These are phyloP conservation scores for Anacardium occidentale DNA, from an alignment of 345 rosid species.

Conservation along the genomic window DNA sequence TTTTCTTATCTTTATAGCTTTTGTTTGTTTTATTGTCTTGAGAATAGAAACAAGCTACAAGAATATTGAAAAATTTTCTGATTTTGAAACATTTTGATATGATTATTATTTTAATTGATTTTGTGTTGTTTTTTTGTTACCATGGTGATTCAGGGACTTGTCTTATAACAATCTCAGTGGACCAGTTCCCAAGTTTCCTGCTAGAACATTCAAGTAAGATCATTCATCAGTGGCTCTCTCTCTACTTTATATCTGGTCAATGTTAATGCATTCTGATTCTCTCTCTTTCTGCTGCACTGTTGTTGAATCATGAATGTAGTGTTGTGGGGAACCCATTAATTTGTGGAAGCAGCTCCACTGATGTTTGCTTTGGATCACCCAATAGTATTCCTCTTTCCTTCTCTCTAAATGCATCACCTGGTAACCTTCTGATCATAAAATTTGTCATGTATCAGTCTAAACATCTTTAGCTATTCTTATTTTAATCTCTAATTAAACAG, in stretches of 20 bases:
- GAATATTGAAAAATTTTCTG: background rate
- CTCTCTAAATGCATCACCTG: slow-evolving; percentile 52
- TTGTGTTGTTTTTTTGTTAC: slow-evolving; percentile 19
- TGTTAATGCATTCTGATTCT: slow-evolving; percentile 10
- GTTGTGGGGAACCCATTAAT: slow-evolving; percentile 78
- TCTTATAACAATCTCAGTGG: slow-evolving; percentile 94
- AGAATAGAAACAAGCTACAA: slow-evolving; percentile 16
- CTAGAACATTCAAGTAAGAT: slow-evolving; percentile 76
- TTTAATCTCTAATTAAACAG: slow-evolving; percentile 22
- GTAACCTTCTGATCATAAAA: slow-evolving; percentile 28
- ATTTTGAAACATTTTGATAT: slow-evolving; percentile 1
- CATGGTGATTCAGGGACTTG: slow-evolving; percentile 66
- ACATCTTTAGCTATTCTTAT: background rate
- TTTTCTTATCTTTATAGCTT: slow-evolving; percentile 17
- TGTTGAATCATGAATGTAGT: slow-evolving; percentile 43
- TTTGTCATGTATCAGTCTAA: background rate
- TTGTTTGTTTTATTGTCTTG: slow-evolving; percentile 25
- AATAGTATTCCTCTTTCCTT: slow-evolving; percentile 48
- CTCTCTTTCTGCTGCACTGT: slow-evolving; percentile 7
- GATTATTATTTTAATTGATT: slow-evolving; percentile 1
- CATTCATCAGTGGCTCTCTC: slow-evolving; percentile 10
- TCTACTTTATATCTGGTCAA: background rate
- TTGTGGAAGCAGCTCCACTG: slow-evolving; percentile 54
- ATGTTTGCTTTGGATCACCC: slow-evolving; percentile 64
- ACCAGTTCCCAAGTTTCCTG: slow-evolving; percentile 70